phyloP scores from a whole-genome alignment of 2,329 filamentous ascomycete genomes.

The Diatrype stigma region DNA sequence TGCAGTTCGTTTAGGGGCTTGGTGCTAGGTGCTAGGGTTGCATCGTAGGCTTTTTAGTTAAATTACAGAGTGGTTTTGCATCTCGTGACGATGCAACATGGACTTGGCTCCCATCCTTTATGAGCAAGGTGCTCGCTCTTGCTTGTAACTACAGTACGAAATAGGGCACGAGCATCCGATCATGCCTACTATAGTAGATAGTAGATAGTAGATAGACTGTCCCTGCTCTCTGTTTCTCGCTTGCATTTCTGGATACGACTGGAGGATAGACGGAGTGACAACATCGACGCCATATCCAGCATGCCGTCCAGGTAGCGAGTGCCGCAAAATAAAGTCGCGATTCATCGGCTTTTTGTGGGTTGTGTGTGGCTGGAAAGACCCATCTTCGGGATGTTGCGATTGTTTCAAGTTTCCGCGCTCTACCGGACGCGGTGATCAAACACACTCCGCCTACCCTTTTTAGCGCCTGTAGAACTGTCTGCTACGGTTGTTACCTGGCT shows the following conservation, averaged over 20 bases:
- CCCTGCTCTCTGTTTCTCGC: too few species aligned
- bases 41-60: not conserved
- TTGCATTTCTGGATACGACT: too few species aligned
- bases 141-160: too few species aligned
- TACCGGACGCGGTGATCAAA: not conserved
- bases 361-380: not conserved
- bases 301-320: too few species aligned
- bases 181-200: too few species aligned
- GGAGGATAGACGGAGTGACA: too few species aligned
- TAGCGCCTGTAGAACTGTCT: not conserved
- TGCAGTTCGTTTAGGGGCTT: not conserved
- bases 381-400: conserved; percentile 1
- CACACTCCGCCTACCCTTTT: not conserved
- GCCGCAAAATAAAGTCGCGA: not conserved
- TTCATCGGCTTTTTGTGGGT: not conserved
- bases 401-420: not conserved
- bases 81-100: not conserved
- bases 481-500: not conserved
- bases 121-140: not conserved
- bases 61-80: conserved; percentile 1
- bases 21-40: not conserved
- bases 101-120: not conserved
- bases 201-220: too few species aligned
- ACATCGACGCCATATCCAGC: not conserved
- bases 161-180: not conserved